These are phyloP conservation scores for Sugiyamaella novakii DNA, from an alignment of 1,139 yeast species.

Conservation along the genomic window DNA sequence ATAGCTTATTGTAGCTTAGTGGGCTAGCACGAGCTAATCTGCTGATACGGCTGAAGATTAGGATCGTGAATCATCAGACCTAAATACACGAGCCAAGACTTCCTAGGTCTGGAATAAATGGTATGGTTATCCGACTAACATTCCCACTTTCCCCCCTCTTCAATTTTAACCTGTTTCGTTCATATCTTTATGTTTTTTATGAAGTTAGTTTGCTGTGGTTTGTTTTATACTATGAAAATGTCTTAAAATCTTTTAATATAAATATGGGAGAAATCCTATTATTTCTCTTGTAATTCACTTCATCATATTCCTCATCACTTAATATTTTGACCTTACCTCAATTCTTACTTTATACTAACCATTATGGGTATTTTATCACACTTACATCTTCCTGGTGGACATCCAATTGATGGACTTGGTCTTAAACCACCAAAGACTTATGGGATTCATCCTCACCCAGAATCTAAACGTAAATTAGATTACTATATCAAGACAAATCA, in stretches of 20 bases:
- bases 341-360: neutral
- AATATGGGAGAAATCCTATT: no score
- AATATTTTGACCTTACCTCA: no score
- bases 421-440: slow-evolving; percentile 15
- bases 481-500: slow-evolving; percentile 39
- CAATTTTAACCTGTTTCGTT: neutral
- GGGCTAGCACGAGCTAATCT: neutral
- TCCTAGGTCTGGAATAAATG: no score
- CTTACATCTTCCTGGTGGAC: slow-evolving; percentile 24
- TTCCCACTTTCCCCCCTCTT: no score
- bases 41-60: neutral
- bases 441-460: slow-evolving; percentile 25
- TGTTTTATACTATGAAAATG: no score
- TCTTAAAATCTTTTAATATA: no score
- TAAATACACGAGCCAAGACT: neutral
- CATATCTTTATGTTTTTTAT: neutral
- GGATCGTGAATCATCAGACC: neutral
- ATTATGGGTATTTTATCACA: slow-evolving; percentile 23
- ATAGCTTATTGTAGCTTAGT: neutral
- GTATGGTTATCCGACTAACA: no score
- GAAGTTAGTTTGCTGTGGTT: no score
- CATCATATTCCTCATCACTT: neutral
- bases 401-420: slow-evolving; percentile 24
- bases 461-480: slow-evolving; percentile 27
- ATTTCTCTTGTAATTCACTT: neutral